A percentile compares a stretch with the other conserved stretches of the same genome.
Conservation (phyloP, 352 stramenopile species). For the Pythium monospermum region DNA sequence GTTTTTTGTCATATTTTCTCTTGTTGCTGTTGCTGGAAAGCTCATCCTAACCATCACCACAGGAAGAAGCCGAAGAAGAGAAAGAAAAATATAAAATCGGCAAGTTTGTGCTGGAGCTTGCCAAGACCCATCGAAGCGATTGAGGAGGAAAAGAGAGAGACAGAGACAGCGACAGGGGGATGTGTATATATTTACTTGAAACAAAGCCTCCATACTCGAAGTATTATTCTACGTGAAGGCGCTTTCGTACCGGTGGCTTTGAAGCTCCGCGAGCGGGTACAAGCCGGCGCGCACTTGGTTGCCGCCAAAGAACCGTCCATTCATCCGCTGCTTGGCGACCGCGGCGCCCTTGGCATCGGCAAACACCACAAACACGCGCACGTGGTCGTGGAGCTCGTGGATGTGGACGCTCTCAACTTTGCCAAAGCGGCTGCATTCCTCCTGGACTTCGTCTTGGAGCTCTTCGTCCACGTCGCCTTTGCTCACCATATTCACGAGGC, state of each 20-base stretch:
- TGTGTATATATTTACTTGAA: background rate
- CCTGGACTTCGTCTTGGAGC: slow-evolving; percentile 56
- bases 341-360: slow-evolving; percentile 32
- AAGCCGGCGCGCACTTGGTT: slow-evolving; percentile 68
- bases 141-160: too few species aligned
- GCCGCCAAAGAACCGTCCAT: slow-evolving; percentile 72
- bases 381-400: slow-evolving; percentile 58
- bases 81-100: slow-evolving; percentile 96
- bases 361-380: slow-evolving; percentile 79
- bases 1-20: slow-evolving; percentile 8
- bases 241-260: slow-evolving; percentile 41
- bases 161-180: too few species aligned
- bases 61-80: slow-evolving; percentile 89
- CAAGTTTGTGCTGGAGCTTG: slow-evolving; percentile 96
- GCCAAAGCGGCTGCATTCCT: slow-evolving; percentile 65
- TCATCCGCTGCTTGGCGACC: slow-evolving; percentile 52
- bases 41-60: background rate
- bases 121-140: slow-evolving; percentile 63
- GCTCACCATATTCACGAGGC: slow-evolving; percentile 67
- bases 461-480: slow-evolving; percentile 69
- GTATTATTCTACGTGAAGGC: slow-evolving; percentile 46
- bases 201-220: background rate
- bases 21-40: background rate
- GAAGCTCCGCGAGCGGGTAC: slow-evolving; percentile 45
- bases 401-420: slow-evolving; percentile 50